phyloP scores from a whole-genome alignment of 192 early-diverging fungal genomes.

The Lobulomyces angularis region DNA sequence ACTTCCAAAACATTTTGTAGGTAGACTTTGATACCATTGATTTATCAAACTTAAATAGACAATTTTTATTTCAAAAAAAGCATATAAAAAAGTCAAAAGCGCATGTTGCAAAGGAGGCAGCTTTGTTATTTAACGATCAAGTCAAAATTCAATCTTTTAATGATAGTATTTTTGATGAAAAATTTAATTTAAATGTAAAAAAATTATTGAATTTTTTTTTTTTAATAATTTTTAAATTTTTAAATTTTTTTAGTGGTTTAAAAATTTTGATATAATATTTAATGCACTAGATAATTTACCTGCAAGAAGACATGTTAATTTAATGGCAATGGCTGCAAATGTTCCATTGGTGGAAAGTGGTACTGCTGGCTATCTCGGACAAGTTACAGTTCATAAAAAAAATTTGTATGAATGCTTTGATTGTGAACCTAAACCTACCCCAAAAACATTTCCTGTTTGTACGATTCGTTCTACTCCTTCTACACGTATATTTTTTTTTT shows the following conservation, averaged over 20 bases:
- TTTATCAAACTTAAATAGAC: slow-evolving; percentile 95
- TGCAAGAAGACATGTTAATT: slow-evolving; percentile 86
- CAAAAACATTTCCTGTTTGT: slow-evolving; percentile 87
- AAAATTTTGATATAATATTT: neutral
- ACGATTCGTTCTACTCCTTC: slow-evolving; percentile 94
- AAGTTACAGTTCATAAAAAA: slow-evolving; percentile 76
- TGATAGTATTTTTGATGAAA: slow-evolving; percentile 75
- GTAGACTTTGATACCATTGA: slow-evolving; percentile 98
- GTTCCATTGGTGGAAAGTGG: slow-evolving; percentile 93
- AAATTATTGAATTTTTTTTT: slow-evolving; percentile 70
- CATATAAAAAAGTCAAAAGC: slow-evolving; percentile 92
- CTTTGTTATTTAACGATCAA: slow-evolving; percentile 71
- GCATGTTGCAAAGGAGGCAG: slow-evolving; percentile 71
- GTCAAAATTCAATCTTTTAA: slow-evolving; percentile 65
- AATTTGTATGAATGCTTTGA: slow-evolving; percentile 80
- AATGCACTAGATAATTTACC: slow-evolving; percentile 28
- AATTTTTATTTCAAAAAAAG: slow-evolving; percentile 92
- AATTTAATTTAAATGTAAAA: slow-evolving; percentile 84
- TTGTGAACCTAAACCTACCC: slow-evolving; percentile 73
- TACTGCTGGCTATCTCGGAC: slow-evolving; percentile 87
- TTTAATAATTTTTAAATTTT: neutral
- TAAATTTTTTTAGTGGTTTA: too few species aligned
- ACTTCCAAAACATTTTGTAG: slow-evolving; percentile 20
- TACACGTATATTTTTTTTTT: too few species aligned
- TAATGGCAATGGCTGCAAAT: slow-evolving; percentile 83